Base-by-base conservation (phyloP, 257 asterid genomes). In the Eustoma russellianum region DNA sequence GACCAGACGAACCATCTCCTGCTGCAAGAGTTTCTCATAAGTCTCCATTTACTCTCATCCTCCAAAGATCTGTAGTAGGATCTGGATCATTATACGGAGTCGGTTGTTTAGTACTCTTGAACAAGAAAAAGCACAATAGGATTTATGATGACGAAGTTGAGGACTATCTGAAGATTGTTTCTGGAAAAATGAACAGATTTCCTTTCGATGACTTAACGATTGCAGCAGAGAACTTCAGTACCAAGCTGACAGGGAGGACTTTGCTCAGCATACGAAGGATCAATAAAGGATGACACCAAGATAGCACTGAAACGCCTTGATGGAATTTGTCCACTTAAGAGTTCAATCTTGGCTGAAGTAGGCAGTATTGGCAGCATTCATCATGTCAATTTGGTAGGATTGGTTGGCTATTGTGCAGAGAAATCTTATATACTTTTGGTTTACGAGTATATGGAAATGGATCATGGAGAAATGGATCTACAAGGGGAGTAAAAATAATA, bases 321-420 rank as follows among this genome's bases (percentile, higher is more conserved):
- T 48, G 53, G 64, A 17, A 0, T 47, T 9, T 45, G 55, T 12
- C 57, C 50, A 14, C 14, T 52, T 30, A 50, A 17, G 13, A 49
- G 61, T 2, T 46, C 61, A 16, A 65, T 65, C 62, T 17, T 60
- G 35, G 60, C 56, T 6, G 68, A 70, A 43, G 71, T 70, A 6
- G 33, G 18, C 13, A 33, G 46, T 1, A 62, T 70, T 3, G 30
- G 71, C 9, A 61, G 71, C 57, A 55, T 70, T 33, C 67, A 59
- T 30, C 89, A 81, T 65, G 57, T 77, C 14, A 70, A 81, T 60
- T 48, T 81, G 17, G 82, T 75, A 65, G 72, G 76, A 33, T 45
- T 81, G 61, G 30, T 67, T 18, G 88, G 88, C 5, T 75, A 66
- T 38, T 74, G 88, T 66, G 61, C 71, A 0, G 80, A 75, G 53